A percentile compares a stretch with the other conserved stretches of the same genome.
These are phyloP conservation scores for Borovskyia barvae DNA, from an alignment of 208 protist genomes.

Conservation along the genomic window DNA sequence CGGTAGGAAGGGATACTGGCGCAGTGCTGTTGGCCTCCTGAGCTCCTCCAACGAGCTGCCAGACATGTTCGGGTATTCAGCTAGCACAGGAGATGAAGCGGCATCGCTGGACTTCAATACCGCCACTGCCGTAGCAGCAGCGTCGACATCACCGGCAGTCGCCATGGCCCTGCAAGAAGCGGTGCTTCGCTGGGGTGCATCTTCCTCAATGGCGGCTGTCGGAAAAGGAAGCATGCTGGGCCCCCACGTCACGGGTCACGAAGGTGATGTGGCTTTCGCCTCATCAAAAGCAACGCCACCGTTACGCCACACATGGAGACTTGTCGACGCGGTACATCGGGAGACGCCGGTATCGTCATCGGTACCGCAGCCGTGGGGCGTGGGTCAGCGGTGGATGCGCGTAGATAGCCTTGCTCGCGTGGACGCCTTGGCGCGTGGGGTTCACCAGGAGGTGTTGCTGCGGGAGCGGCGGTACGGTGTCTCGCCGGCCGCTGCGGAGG, in stretches of 20 bases:
- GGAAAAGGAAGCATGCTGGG: neutral
- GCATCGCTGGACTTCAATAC: neutral
- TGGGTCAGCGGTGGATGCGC: slow-evolving; percentile 22
- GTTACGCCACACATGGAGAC: slow-evolving; percentile 17
- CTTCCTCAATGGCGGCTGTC: too few species aligned
- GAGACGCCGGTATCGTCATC: neutral
- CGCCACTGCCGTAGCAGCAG: neutral
- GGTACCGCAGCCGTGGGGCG: neutral
- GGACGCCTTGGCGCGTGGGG: slow-evolving; percentile 4
- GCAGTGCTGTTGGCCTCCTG: too few species aligned
- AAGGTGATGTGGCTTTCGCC: neutral
- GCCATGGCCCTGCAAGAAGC: slow-evolving; percentile 10
- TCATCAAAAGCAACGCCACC: neutral
- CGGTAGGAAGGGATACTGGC: too few species aligned
- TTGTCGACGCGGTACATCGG: slow-evolving; percentile 7
- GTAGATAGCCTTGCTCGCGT: slow-evolving; percentile 13
- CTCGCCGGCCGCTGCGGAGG: too few species aligned
- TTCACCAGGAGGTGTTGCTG: neutral
- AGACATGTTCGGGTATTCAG: slow-evolving; percentile 16
- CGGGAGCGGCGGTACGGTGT: too few species aligned
- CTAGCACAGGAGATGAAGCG: too few species aligned
- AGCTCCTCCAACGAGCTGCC: too few species aligned
- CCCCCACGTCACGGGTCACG: neutral
- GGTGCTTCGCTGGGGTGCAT: slow-evolving; percentile 6
- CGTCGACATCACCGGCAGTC: neutral